Evolutionary conservation across 1,284 basidiomycete species (phyloP).

Genomic region (Papiliotrema fonsecae): DNA sequence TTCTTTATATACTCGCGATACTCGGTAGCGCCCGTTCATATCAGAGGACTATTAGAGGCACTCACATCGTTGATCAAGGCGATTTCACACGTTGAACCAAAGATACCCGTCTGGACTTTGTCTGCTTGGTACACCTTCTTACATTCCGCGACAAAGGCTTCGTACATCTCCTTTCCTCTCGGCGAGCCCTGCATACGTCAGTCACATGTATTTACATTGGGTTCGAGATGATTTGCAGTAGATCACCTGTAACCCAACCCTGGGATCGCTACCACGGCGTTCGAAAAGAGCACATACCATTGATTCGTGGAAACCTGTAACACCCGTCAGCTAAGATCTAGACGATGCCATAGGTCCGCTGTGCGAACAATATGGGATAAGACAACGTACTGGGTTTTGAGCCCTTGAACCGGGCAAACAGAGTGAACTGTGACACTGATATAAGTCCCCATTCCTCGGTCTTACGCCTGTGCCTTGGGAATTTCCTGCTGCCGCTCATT

Average conservation of each 20-base stretch:
- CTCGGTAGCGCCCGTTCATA: no score
- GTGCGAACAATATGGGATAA: no score
- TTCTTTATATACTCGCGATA: no score
- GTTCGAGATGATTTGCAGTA: not conserved
- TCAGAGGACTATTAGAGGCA: not conserved
- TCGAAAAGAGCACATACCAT: no score
- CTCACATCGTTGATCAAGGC: constrained; percentile 74
- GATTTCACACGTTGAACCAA: constrained; percentile 92
- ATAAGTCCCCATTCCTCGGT: not conserved
- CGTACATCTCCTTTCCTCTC: constrained; percentile 63
- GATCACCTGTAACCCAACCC: no score
- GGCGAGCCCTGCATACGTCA: not conserved
- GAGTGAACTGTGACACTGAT: constrained; percentile 76
- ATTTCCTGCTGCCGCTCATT: no score
- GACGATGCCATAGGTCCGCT: not conserved
- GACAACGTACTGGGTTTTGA: constrained; percentile 56
- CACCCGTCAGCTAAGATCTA: not conserved
- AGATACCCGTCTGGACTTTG: constrained; percentile 80
- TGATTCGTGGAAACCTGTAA: constrained; percentile 75
- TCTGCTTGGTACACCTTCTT: constrained; percentile 61
- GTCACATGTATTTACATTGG: not conserved
- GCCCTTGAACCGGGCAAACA: constrained; percentile 84
- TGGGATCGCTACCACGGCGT: no score
- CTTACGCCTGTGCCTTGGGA: not conserved
- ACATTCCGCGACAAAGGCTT: constrained; percentile 64